Base-by-base conservation (phyloP, 192 early-diverging fungal species). In the Coemansia brasiliensis region DNA sequence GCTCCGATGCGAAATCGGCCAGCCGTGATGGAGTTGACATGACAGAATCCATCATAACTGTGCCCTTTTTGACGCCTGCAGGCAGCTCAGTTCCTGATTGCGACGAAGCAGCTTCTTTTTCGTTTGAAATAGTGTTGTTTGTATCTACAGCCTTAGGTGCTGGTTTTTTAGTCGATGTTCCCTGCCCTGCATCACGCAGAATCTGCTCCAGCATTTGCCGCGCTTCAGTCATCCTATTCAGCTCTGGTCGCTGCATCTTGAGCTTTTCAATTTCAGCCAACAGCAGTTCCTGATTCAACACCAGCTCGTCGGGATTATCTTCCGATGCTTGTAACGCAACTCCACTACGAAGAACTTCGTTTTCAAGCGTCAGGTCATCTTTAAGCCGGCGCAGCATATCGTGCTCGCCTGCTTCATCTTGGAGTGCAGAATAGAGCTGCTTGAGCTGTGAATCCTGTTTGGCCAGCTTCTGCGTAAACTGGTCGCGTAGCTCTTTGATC, bases 361-460 rank as follows among this genome's bases (percentile, higher is more conserved):
- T 82, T 50, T 82, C 81, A 26, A 79, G 49, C 11, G 64, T 70
- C 59, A 82, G 26, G 16, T 72, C 76, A 16, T 79, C 72, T 58
- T 72, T 74, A 4, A 70, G 58, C 15, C 61, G 48, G 20, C 66
- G 26, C 55, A 82, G 71, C 50, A 83, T 83, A 16, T 77, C 80
- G 48, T 83, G 78, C 43, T 85, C 75, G 2, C 64, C 61, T 11
- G 81, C 84, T 26, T 82, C 82, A 29, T 83, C 83, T 52, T 84
- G 63, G 27, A 88, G 69, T 1, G 83, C 76, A 45, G 80, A 76
- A 38, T 85, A 81, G 17, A 88, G 62, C 52, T 86, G 80, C 64
- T 85, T 85, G 40, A 92, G 68, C 53, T 90, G 84, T 22, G 84
- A 82, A 51, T 88, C 85, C 79, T 87, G 81, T 24, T 81, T 84